Conservation (phyloP, 805 yeast genomes). For the Ogataea sp. region DNA sequence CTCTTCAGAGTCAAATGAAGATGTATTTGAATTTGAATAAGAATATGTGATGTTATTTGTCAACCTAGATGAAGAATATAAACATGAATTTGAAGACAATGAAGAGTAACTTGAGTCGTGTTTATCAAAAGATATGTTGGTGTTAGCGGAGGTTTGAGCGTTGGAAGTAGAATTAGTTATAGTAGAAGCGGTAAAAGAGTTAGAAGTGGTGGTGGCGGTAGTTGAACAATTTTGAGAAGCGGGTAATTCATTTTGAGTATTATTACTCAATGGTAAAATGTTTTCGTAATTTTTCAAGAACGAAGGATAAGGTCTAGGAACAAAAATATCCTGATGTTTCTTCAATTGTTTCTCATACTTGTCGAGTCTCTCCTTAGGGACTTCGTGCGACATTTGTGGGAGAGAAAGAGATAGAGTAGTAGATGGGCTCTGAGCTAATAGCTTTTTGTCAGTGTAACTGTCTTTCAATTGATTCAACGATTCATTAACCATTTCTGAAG, state of each 20-base stretch:
- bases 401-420: too few relatives aligned
- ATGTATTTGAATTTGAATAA: neutral
- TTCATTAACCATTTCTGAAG: neutral
- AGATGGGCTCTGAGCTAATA: too few relatives aligned
- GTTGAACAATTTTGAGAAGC: too few relatives aligned
- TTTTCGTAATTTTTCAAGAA: neutral
- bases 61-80: neutral
- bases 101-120: too few relatives aligned
- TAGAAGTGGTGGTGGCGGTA: too few relatives aligned
- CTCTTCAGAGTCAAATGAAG: neutral
- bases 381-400: too few relatives aligned
- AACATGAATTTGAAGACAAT: neutral
- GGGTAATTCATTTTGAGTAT: too few relatives aligned
- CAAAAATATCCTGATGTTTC: slow-evolving; percentile 1
- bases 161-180: neutral
- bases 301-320: slow-evolving; percentile 1
- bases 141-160: too few relatives aligned
- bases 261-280: too few relatives aligned
- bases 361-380: neutral
- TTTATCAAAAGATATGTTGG: too few relatives aligned
- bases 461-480: neutral
- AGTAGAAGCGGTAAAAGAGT: neutral
- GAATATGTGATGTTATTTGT: neutral
- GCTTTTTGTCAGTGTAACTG: too few relatives aligned
- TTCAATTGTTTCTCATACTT: neutral